Conservation (phyloP, 176 grass and related monocot species). For the Hsuehochloa calcarea region DNA sequence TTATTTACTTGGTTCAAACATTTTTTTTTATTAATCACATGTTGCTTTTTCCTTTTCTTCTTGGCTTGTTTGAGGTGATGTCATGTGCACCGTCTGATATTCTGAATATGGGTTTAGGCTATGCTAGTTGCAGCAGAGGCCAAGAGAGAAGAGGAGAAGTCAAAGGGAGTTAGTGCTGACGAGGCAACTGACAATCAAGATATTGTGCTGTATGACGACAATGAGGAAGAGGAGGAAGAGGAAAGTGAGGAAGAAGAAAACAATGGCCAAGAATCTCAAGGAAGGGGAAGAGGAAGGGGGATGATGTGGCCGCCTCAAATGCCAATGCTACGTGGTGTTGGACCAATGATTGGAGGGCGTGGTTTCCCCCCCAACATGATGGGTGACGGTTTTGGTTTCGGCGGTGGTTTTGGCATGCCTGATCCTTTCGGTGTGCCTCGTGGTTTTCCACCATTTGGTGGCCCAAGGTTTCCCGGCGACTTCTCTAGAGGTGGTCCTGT, state of each 20-base stretch:
- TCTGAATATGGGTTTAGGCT: conserved; percentile 47
- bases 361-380: conserved; percentile 89
- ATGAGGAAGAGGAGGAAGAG: conserved; percentile 97
- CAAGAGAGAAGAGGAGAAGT: conserved; percentile 88
- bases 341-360: conserved; percentile 61
- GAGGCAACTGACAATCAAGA: conserved; percentile 79
- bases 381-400: conserved; percentile 69
- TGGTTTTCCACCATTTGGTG: conserved; percentile 73
- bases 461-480: conserved; percentile 71
- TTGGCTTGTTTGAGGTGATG: not conserved
- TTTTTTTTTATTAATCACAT: not conserved
- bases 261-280: conserved; percentile 60
- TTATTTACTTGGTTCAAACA: not conserved
- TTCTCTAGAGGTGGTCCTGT: conserved; percentile 59
- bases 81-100: conserved; percentile 22
- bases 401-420: conserved; percentile 68
- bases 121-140: conserved; percentile 80
- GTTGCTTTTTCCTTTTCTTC: not conserved
- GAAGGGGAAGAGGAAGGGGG: conserved; percentile 65
- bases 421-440: conserved; percentile 78
- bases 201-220: conserved; percentile 90
- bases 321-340: conserved; percentile 52
- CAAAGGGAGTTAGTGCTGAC: conserved; percentile 68
- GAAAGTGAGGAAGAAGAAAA: conserved; percentile 87
- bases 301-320: conserved; percentile 91